Conservation (phyloP, 306 rosid species). For the Citrullus colocynthis region DNA sequence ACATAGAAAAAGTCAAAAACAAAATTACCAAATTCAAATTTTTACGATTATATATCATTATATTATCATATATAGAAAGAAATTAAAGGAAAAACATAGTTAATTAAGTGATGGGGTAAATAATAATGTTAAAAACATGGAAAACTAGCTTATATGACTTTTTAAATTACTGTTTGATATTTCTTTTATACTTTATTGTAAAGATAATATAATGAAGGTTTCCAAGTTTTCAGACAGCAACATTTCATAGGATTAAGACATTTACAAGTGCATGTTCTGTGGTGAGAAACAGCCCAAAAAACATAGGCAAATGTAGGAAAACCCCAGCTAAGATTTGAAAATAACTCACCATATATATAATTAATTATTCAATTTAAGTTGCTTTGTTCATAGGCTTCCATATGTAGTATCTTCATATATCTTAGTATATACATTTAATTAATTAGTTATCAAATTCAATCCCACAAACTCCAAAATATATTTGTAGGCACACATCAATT, state of each 20-base stretch:
- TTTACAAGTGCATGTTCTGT: neutral
- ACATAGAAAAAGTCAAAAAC: neutral
- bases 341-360: neutral
- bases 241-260: conserved; percentile 5
- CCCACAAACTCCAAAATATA: no score
- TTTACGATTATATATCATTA: no score
- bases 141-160: neutral
- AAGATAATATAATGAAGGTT: neutral
- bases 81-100: no score
- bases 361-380: neutral
- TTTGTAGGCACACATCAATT: no score
- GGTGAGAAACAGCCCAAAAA: neutral
- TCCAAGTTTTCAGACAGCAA: conserved; percentile 2
- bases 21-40: neutral
- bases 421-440: neutral
- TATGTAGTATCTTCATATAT: neutral
- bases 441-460: no score
- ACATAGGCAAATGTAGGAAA: neutral
- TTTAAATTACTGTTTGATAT: neutral
- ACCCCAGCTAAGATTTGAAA: neutral
- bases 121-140: neutral
- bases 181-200: neutral
- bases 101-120: neutral
- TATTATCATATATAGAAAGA: neutral
- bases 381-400: neutral